Evolutionary conservation across 2,329 filamentous ascomycete species (phyloP).

Genomic region (Diaporthe sp.): DNA sequence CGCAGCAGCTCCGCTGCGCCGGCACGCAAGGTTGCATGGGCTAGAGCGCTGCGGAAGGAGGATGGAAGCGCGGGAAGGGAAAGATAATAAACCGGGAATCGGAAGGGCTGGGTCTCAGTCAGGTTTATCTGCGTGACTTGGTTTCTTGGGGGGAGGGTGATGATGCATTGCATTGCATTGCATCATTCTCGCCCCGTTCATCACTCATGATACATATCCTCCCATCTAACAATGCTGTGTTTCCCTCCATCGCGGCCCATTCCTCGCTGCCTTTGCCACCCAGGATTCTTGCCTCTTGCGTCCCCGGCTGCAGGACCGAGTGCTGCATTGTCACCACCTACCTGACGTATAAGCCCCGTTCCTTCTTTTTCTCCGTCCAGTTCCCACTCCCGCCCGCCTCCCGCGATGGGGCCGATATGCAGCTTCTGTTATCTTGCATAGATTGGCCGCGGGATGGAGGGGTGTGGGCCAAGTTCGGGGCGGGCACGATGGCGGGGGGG

Average conservation of each 20-base stretch:
- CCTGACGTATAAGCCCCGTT: not conserved
- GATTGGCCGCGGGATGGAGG: constrained; percentile 5
- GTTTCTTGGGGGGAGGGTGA: not conserved
- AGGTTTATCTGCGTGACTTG: too few species aligned
- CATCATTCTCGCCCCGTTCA: not conserved
- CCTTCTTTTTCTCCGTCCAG: not conserved
- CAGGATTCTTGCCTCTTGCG: not conserved
- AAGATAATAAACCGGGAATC: constrained; percentile 8
- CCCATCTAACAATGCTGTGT: not conserved
- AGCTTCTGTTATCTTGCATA: constrained; percentile 32
- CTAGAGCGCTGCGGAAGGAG: not conserved
- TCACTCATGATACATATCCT: not conserved
- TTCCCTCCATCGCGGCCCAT: not conserved
- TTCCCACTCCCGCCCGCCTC: not conserved
- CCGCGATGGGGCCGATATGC: constrained; percentile 14
- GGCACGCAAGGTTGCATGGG: not conserved
- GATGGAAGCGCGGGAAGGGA: not conserved
- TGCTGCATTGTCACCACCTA: constrained; percentile 1
- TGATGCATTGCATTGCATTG: constrained; percentile 18
- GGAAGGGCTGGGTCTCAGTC: too few species aligned
- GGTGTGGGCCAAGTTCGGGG: constrained; percentile 1
- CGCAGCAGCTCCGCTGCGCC: not conserved
- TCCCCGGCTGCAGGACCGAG: constrained; percentile 8
- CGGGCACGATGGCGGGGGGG: not conserved
- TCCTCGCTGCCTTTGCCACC: not conserved